Conservation (phyloP, 202 grass and related monocot species). For the Musa balbisiana region DNA sequence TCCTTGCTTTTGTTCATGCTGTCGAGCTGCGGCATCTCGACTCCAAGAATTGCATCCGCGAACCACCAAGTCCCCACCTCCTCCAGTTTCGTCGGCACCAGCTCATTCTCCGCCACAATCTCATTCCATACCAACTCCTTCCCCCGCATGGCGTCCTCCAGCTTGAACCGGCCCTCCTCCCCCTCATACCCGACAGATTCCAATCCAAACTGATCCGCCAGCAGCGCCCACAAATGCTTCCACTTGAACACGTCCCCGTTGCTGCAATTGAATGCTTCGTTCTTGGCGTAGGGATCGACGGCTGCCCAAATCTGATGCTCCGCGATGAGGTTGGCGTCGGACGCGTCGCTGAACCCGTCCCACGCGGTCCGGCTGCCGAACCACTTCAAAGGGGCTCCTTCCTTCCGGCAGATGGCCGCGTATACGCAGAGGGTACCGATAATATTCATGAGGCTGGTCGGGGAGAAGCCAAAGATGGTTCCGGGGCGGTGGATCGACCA, state of each 20-base stretch:
- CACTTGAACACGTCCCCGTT: conserved; percentile 88
- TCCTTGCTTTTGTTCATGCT: conserved; percentile 99
- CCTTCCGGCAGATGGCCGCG: conserved; percentile 73
- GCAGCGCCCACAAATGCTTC: conserved; percentile 62
- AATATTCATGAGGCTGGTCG: conserved; percentile 57
- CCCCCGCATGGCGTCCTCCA: conserved; percentile 46
- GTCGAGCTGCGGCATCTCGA: conserved; percentile 38
- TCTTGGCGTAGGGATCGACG: conserved; percentile 62
- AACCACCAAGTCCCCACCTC: conserved; percentile 70
- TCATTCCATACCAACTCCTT: conserved; percentile 56
- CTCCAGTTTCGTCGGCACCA: conserved; percentile 34
- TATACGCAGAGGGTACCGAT: conserved; percentile 70
- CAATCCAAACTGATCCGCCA: conserved; percentile 57
- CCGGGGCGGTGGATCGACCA: conserved; percentile 82
- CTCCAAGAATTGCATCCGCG: conserved; percentile 23
- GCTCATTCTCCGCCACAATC: conserved; percentile 56
- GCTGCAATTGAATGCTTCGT: conserved; percentile 79
- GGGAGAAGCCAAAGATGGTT: conserved; percentile 63
- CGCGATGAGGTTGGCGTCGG: conserved; percentile 65
- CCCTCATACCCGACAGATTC: conserved; percentile 62
- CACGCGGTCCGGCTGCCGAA: conserved; percentile 33
- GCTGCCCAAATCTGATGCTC: conserved; percentile 90
- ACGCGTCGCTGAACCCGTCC: conserved; percentile 64
- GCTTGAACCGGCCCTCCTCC: conserved; percentile 44
- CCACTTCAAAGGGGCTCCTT: conserved; percentile 48